Conservation (phyloP, 2,329 filamentous ascomycete genomes). For the Aspergillus sp. region DNA sequence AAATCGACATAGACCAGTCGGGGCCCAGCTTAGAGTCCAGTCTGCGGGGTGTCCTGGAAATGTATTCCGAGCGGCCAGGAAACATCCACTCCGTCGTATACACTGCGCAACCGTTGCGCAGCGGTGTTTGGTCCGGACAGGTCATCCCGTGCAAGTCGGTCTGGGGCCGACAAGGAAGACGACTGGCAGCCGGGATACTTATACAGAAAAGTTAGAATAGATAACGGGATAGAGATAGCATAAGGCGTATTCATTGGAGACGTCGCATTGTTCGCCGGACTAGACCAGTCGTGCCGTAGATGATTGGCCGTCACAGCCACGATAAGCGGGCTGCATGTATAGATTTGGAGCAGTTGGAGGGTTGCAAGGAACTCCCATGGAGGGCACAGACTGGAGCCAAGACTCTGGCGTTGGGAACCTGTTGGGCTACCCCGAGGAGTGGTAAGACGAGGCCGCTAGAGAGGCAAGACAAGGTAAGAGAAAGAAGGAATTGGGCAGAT, state of each 20-base stretch:
- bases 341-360: neutral
- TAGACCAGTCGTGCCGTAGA: neutral
- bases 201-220: conserved; percentile 24
- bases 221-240: neutral
- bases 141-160: conserved; percentile 43
- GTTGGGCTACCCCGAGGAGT: neutral
- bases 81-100: conserved; percentile 36
- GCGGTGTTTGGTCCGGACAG: conserved; percentile 31
- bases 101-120: conserved; percentile 26
- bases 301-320: neutral
- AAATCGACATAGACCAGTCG: conserved; percentile 24
- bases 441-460: neutral
- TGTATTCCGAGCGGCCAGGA: conserved; percentile 8
- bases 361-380: too few species aligned
- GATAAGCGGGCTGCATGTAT: neutral
- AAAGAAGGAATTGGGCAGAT: neutral
- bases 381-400: neutral
- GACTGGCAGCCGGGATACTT: conserved; percentile 37
- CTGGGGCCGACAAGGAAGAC: conserved; percentile 37
- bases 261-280: neutral
- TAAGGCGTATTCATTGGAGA: neutral
- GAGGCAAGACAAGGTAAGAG: neutral
- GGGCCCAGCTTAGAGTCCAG: conserved; percentile 19
- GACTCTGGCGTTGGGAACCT: neutral
- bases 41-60: conserved; percentile 25